Evolutionary conservation across 176 grass and related monocot species (phyloP).

Genomic region (Triticum urartu): DNA sequence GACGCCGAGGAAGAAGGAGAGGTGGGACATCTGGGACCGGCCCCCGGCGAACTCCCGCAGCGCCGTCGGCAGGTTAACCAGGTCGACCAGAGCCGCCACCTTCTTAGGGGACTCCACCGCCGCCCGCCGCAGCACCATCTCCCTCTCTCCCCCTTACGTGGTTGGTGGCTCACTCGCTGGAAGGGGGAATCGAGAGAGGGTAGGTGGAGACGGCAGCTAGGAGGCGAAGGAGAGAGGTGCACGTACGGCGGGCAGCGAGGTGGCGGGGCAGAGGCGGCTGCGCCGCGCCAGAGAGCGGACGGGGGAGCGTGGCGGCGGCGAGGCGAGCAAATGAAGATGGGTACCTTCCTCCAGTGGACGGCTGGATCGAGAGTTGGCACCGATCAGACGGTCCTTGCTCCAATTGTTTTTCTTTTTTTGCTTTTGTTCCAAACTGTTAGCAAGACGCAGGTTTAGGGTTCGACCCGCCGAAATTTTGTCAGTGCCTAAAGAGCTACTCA

Average conservation of each 20-base stretch:
- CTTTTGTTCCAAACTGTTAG: no score
- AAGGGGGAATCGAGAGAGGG: not conserved
- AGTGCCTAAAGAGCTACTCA: no score
- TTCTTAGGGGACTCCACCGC: constrained; percentile 69
- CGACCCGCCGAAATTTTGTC: no score
- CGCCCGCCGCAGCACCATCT: constrained; percentile 54
- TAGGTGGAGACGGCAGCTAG: not conserved
- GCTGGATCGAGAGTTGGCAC: not conserved
- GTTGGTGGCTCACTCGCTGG: not conserved
- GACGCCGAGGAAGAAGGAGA: constrained; percentile 76
- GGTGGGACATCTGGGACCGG: constrained; percentile 79
- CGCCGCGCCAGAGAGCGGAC: not conserved
- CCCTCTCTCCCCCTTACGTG: not conserved
- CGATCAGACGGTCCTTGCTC: not conserved
- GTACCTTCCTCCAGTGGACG: not conserved
- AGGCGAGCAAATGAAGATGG: not conserved
- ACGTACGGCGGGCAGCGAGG: not conserved
- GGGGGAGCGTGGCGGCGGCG: not conserved
- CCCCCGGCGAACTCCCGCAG: constrained; percentile 71
- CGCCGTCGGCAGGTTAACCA: constrained; percentile 66
- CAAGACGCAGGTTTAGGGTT: no score
- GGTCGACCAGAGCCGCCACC: constrained; percentile 70
- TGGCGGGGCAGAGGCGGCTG: not conserved
- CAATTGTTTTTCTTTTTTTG: no score
- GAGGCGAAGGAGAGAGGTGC: not conserved